These are phyloP conservation scores for Chiua virens DNA, from an alignment of 768 basidiomycete species.

Conservation along the genomic window DNA sequence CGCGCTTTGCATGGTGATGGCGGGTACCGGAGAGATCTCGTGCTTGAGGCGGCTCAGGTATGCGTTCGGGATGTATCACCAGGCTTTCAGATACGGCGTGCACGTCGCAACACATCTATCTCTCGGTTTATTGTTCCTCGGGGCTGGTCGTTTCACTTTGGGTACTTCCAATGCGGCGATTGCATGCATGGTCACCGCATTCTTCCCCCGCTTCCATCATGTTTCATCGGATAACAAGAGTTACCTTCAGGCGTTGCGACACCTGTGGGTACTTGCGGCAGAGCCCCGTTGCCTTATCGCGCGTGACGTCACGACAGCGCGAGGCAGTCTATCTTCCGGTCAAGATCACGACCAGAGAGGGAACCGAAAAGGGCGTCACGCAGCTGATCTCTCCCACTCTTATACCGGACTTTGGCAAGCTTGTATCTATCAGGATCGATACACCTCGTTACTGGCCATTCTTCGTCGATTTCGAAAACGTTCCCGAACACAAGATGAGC, in stretches of 20 bases:
- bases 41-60: constrained; percentile 85
- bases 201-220: constrained; percentile 87
- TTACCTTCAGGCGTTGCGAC: constrained; percentile 89
- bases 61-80: constrained; percentile 83
- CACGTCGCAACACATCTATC: constrained; percentile 91
- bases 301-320: constrained; percentile 85
- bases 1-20: constrained; percentile 91
- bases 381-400: constrained; percentile 91
- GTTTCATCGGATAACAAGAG: constrained; percentile 84
- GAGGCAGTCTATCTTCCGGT: constrained; percentile 93
- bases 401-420: constrained; percentile 81
- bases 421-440: constrained; percentile 83
- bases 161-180: constrained; percentile 92
- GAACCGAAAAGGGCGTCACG: constrained; percentile 57
- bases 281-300: constrained; percentile 93
- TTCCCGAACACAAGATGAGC: constrained; percentile 63
- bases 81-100: constrained; percentile 78
- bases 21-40: constrained; percentile 92
- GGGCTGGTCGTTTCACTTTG: constrained; percentile 87
- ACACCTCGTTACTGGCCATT: constrained; percentile 97
- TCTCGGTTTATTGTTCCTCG: constrained; percentile 89
- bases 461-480: constrained; percentile 71
- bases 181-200: constrained; percentile 84
- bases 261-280: constrained; percentile 94
- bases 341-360: constrained; percentile 79